phyloP scores from a whole-genome alignment of 192 early-diverging fungal genomes.

The Haplosporangium gracile region DNA sequence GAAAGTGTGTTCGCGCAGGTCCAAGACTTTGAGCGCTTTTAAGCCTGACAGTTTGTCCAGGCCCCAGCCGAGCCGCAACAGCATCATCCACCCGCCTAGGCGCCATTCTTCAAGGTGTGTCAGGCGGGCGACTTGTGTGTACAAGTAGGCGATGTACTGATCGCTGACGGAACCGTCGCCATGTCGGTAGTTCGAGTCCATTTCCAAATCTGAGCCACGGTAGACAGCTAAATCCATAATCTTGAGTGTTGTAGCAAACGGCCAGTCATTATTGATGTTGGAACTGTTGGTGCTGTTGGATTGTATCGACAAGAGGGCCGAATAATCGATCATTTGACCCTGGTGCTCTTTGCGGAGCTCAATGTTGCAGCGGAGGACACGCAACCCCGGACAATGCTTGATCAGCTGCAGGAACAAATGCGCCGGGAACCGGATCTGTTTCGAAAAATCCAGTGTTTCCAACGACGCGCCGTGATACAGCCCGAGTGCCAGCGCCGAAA shows the following conservation, averaged over 20 bases:
- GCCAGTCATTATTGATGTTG: slow-evolving; percentile 6
- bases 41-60: neutral
- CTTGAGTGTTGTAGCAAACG: slow-evolving; percentile 9
- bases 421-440: neutral
- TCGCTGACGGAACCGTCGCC: neutral
- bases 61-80: neutral
- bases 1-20: slow-evolving; percentile 14
- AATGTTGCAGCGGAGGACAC: neutral
- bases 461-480: slow-evolving; percentile 1
- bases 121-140: slow-evolving; percentile 6
- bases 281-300: neutral
- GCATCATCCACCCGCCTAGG: slow-evolving; percentile 15
- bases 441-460: neutral
- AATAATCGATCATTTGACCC: neutral
- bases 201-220: neutral
- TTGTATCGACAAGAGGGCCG: neutral
- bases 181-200: neutral
- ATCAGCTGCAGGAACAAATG: slow-evolving; percentile 13
- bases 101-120: neutral
- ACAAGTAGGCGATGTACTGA: slow-evolving; percentile 5
- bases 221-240: slow-evolving; percentile 2
- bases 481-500: neutral
- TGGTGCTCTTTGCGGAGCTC: neutral
- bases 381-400: neutral
- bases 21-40: slow-evolving; percentile 2